These are phyloP conservation scores for Sonneratia caseolaris DNA, from an alignment of 345 rosid genomes.

Conservation along the genomic window DNA sequence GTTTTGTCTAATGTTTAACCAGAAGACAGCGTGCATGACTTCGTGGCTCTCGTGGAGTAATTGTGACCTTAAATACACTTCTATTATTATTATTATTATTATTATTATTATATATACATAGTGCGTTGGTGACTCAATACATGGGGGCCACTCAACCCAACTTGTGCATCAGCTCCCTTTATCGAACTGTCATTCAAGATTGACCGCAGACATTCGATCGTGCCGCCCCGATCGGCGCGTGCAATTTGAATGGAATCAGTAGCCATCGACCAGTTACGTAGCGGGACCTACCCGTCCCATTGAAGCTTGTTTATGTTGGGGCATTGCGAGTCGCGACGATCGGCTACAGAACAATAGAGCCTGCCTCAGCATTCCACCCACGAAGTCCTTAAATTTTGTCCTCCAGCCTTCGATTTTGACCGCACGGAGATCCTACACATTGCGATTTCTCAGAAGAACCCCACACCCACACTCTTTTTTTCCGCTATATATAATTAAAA, in stretches of 20 bases:
- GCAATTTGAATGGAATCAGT: neutral
- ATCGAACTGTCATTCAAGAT: neutral
- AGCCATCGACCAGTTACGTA: neutral
- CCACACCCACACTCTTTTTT: no score
- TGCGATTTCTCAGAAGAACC: neutral
- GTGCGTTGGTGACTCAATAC: constrained; percentile 12
- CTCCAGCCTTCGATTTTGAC: neutral
- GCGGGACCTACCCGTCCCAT: neutral
- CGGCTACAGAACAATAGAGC: constrained; percentile 5
- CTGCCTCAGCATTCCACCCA: neutral
- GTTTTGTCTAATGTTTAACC: no score
- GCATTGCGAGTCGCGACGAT: neutral
- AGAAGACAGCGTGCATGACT: neutral
- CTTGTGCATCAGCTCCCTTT: neutral
- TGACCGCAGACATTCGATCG: constrained; percentile 1
- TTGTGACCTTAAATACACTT: neutral
- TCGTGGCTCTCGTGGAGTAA: neutral
- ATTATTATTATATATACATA: neutral
- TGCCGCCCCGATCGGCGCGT: neutral
- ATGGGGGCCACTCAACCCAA: constrained; percentile 7
- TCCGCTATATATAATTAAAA: no score
- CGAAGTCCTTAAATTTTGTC: neutral
- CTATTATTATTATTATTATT: neutral
- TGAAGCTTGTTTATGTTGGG: neutral
- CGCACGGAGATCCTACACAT: neutral